Base-by-base conservation (phyloP, 768 basidiomycete genomes). In the Mycena capillaripes region DNA sequence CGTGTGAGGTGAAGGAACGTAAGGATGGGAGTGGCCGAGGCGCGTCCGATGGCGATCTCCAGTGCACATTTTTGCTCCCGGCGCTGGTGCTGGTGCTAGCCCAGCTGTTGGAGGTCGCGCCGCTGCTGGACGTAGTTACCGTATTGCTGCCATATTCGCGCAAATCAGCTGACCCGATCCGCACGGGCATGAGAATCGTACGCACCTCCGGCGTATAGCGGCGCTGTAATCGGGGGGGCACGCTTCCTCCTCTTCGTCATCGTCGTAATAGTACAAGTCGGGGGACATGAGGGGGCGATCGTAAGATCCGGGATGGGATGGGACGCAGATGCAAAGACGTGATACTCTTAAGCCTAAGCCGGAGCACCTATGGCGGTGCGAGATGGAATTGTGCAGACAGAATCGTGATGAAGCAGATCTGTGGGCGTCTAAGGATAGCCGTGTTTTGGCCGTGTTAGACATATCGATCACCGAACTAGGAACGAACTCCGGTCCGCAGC, bases 161-260 rank as follows among this genome's bases (percentile, higher is more conserved):
- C 21, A 38, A 25, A 44, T 55, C 53, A 71, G 53, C 53, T 48
- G 40, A 52, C 48, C n/a, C n/a, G 36, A 58, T 38, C n/a, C 34
- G 29, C 16, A 56, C 56, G 23, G n/a, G 29, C 40, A 16, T 30
- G 16, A 25, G 32, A n/a, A 36, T 55, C 11, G 52, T 10, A 69
- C 80, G 68, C 72, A 85, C 86, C 84, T 84, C 76, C 83, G 82
- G 76, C 78, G 82, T 44, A 85, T 81, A 30, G 81, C 81, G 12
- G 77, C 76, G 38, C 85, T 81, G 64, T 87, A 87, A 60, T 83
- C 81, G 1, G 86, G 86, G 1, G 86, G 86, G 72, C 84, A 86
- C 17, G 77, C 79, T 55, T 82, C 81, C 30, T 85, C 85, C 36
- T 77, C 76, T 8, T 72, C 59, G 34, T 58, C 60, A 11, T 48